These are phyloP conservation scores for Mytilinidion resinicola DNA, from an alignment of 495 filamentous ascomycete species.

Conservation along the genomic window DNA sequence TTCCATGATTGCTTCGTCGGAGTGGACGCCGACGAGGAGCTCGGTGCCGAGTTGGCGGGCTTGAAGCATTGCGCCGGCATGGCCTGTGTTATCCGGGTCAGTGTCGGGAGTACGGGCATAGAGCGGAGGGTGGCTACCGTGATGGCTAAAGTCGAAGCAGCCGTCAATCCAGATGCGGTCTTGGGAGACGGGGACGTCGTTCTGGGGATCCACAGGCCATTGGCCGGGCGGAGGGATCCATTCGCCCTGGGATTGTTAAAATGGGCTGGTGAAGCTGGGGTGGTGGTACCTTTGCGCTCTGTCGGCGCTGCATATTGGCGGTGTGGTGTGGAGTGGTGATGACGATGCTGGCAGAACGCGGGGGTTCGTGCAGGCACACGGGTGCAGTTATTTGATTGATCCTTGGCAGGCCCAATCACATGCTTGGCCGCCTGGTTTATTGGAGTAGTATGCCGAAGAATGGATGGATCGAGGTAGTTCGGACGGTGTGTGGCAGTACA, in stretches of 20 bases:
- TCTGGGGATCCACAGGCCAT: conserved; percentile 63
- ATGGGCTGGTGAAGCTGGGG: background rate
- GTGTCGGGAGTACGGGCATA: too few relatives aligned
- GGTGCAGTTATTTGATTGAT: too few relatives aligned
- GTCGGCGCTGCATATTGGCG: conserved; percentile 16
- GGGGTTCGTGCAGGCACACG: too few relatives aligned
- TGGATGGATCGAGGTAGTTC: too few relatives aligned
- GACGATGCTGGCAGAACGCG: too few relatives aligned
- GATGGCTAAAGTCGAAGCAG: conserved; percentile 98
- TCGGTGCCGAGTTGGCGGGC: conserved; percentile 79
- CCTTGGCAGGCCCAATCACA: too few relatives aligned
- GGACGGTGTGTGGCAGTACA: too few relatives aligned
- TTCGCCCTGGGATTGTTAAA: conserved; percentile 10
- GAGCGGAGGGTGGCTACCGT: conserved; percentile 52
- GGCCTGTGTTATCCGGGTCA: conserved; percentile 49
- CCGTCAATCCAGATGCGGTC: conserved; percentile 94
- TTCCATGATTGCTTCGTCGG: conserved; percentile 85
- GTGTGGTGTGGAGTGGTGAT: background rate
- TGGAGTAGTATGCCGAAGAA: too few relatives aligned
- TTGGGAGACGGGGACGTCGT: conserved; percentile 54
- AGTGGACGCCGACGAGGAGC: conserved; percentile 87
- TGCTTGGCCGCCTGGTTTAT: too few relatives aligned
- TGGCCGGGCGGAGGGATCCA: conserved; percentile 43
- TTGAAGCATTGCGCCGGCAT: conserved; percentile 95
- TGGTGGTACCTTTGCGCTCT: conserved; percentile 20